phyloP scores from a whole-genome alignment of 192 early-diverging fungal species.

The Mycoemilia scoparia region DNA sequence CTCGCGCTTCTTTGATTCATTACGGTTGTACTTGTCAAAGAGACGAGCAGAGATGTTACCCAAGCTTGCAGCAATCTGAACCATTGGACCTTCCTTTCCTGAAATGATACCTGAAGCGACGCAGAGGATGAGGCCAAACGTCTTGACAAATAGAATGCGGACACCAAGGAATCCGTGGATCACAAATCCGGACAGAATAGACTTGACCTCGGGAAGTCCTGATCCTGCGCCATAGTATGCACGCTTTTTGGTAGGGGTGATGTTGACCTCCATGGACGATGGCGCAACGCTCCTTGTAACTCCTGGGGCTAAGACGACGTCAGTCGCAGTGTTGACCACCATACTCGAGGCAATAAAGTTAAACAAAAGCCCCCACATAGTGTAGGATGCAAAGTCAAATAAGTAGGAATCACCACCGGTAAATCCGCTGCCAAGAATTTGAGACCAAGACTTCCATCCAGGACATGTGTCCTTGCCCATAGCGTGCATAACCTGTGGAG shows the following conservation, averaged over 20 bases:
- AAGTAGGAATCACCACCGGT: conserved; percentile 4
- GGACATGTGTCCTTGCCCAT: too few species aligned
- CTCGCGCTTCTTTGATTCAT: conserved; percentile 87
- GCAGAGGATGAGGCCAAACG: conserved; percentile 68
- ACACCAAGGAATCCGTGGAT: conserved; percentile 82
- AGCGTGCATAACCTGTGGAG: background rate
- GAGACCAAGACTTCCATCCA: conserved; percentile 36
- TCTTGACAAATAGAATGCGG: conserved; percentile 79
- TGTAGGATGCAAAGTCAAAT: conserved; percentile 16
- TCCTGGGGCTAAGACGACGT: conserved; percentile 15
- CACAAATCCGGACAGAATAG: conserved; percentile 83
- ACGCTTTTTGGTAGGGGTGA: conserved; percentile 34
- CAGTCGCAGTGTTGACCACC: conserved; percentile 36
- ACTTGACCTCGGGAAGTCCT: conserved; percentile 92
- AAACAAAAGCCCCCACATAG: conserved; percentile 32
- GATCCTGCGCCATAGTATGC: conserved; percentile 81
- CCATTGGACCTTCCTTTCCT: conserved; percentile 88
- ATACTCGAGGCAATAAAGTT: conserved; percentile 37
- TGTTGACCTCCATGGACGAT: conserved; percentile 24
- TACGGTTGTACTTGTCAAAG: conserved; percentile 79
- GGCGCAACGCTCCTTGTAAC: conserved; percentile 3
- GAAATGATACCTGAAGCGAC: conserved; percentile 69
- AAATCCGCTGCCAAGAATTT: conserved; percentile 7
- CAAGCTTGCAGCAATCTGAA: conserved; percentile 78
- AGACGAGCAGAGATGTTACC: conserved; percentile 72